Conservation (phyloP, 352 stramenopile genomes). For the Salisapilia sapeloensis region DNA sequence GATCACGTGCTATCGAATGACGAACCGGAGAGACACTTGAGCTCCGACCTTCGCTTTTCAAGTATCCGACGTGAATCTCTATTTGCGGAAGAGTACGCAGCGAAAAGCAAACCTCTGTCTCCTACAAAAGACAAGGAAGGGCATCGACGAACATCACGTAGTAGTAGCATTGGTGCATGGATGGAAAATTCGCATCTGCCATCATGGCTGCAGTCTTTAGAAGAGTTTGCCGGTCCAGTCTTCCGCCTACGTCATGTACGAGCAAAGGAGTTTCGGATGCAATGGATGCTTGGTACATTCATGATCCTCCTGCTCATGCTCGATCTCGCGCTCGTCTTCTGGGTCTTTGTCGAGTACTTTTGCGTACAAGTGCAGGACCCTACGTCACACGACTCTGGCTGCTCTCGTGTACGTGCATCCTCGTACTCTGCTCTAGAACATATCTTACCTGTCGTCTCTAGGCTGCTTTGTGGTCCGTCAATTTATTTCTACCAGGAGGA, state of each 20-base stretch:
- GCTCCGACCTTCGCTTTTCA: constrained; percentile 12
- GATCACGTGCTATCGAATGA: too few species aligned
- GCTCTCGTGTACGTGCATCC: constrained; percentile 59
- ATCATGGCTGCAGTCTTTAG: too few species aligned
- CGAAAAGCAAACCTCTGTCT: too few species aligned
- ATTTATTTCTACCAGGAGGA: constrained; percentile 39
- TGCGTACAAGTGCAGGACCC: constrained; percentile 76
- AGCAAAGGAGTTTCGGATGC: constrained; percentile 2
- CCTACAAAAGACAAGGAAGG: too few species aligned
- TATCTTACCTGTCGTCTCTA: constrained; percentile 8
- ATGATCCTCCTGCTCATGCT: constrained; percentile 48
- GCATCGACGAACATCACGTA: too few species aligned
- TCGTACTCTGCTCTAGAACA: too few species aligned
- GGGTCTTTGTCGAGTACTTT: constrained; percentile 72
- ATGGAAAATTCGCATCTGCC: too few species aligned
- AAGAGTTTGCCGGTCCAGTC: too few species aligned
- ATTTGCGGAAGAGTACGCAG: too few species aligned
- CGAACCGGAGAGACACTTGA: too few species aligned
- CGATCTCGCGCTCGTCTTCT: constrained; percentile 49
- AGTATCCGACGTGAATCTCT: constrained; percentile 65
- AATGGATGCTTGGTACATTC: constrained; percentile 20
- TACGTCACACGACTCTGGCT: constrained; percentile 46
- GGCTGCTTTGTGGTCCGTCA: constrained; percentile 36
- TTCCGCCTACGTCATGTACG: constrained; percentile 36
- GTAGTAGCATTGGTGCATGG: too few species aligned